These are phyloP conservation scores for Aeschynomene evenia DNA, from an alignment of 306 rosid species.

Conservation along the genomic window DNA sequence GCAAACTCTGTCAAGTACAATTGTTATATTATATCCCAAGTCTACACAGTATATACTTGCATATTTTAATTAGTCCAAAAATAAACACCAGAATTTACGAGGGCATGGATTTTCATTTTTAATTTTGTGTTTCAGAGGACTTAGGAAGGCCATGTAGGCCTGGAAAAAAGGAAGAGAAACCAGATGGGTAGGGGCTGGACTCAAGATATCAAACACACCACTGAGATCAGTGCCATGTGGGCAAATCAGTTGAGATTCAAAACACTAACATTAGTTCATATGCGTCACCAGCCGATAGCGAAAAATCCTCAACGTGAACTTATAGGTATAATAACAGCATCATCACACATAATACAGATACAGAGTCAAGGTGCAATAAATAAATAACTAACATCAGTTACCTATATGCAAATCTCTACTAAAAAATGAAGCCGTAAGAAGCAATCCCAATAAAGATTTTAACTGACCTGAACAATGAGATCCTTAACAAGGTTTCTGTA, in stretches of 20 bases:
- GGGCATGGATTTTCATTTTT: background rate
- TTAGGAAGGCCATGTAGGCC: background rate
- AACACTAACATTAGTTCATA: background rate
- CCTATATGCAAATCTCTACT: background rate
- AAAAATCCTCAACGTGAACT: background rate
- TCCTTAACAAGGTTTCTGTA: slow-evolving; percentile 66
- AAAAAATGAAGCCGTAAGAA: background rate
- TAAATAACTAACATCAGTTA: background rate
- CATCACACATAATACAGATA: background rate
- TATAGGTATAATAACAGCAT: background rate
- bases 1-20: slow-evolving; percentile 64
- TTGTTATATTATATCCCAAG: slow-evolving; percentile 1
- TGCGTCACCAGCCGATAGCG: slow-evolving; percentile 12
- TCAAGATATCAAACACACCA: slow-evolving; percentile 1
- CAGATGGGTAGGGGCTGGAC: background rate
- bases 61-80: background rate
- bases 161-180: background rate
- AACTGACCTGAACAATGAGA: slow-evolving; percentile 82
- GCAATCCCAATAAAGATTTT: background rate
- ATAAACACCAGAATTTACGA: slow-evolving; percentile 6
- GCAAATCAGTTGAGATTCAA: background rate
- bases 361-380: background rate
- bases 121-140: background rate
- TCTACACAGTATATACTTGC: background rate
- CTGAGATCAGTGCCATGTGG: background rate